Percentiles rank a stretch among this genome's conserved stretches.
phyloP scores from a whole-genome alignment of 345 rosid genomes.

The Pseudoturritis turrita region DNA sequence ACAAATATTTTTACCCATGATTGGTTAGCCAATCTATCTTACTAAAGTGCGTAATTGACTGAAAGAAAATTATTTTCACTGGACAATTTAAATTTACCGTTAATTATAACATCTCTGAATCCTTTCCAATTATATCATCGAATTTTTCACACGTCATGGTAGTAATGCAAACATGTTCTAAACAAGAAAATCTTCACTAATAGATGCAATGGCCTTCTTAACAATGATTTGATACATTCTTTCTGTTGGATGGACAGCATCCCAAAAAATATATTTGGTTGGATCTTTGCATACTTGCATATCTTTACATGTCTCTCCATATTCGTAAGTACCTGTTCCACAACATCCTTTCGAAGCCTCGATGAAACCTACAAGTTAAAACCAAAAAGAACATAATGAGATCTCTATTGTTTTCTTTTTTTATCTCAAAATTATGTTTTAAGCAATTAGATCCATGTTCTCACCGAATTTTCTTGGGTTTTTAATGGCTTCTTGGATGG shows the following conservation, averaged over 20 bases:
- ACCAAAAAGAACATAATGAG: neutral
- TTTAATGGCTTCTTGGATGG: conserved; percentile 43
- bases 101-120: neutral
- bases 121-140: neutral
- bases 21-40: too few species aligned
- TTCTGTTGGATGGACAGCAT: conserved; percentile 80
- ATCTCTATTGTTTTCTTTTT: neutral
- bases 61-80: neutral
- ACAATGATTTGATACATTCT: conserved; percentile 70
- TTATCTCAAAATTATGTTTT: neutral
- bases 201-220: conserved; percentile 37
- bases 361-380: conserved; percentile 40
- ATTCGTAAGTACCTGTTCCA: conserved; percentile 67
- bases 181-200: conserved; percentile 28
- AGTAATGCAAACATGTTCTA: neutral
- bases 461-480: conserved; percentile 56
- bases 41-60: too few species aligned
- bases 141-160: neutral
- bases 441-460: neutral
- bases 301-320: conserved; percentile 67
- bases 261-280: conserved; percentile 69
- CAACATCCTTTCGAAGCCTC: conserved; percentile 70
- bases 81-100: neutral
- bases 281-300: conserved; percentile 56
- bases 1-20: too few species aligned